A percentile compares a stretch with the other conserved stretches of the same genome.
Conservation (phyloP, 2,329 filamentous ascomycete species). For the Exophiala lecanii-corni region DNA sequence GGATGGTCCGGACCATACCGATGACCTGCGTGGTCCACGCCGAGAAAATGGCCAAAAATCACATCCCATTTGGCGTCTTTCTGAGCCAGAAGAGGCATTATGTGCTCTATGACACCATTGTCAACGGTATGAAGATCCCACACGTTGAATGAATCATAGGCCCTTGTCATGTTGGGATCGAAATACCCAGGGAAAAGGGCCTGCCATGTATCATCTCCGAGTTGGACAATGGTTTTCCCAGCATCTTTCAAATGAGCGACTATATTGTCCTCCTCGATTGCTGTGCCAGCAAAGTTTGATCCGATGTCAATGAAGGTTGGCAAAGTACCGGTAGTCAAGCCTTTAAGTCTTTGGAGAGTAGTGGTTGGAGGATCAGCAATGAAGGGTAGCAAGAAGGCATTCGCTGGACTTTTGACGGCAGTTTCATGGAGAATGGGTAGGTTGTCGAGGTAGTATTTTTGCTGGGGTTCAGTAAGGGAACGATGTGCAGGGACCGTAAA, state of each 20-base stretch:
- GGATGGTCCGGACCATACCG: conserved; percentile 89
- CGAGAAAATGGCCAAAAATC: conserved; percentile 88
- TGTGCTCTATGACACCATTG: conserved; percentile 86
- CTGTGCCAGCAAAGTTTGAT: conserved; percentile 90
- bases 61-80: conserved; percentile 76
- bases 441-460: conserved; percentile 76
- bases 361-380: conserved; percentile 95
- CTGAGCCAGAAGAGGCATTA: conserved; percentile 72
- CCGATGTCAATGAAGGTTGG: conserved; percentile 93
- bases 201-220: conserved; percentile 98
- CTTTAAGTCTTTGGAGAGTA: conserved; percentile 87
- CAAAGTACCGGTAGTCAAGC: conserved; percentile 87
- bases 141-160: conserved; percentile 97
- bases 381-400: conserved; percentile 88
- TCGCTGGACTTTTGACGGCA: conserved; percentile 65
- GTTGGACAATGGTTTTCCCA: conserved; percentile 76
- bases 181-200: conserved; percentile 92
- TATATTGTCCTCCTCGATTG: conserved; percentile 88
- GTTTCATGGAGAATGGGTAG: conserved; percentile 84
- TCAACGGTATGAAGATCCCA: conserved; percentile 97
- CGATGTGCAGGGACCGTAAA: conserved; percentile 75
- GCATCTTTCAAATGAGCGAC: conserved; percentile 60
- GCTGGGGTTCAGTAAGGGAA: conserved; percentile 40
- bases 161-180: conserved; percentile 73
- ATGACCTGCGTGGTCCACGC: conserved; percentile 95